phyloP scores from a whole-genome alignment of 2,329 filamentous ascomycete genomes.

The Xylariaceae sp. region DNA sequence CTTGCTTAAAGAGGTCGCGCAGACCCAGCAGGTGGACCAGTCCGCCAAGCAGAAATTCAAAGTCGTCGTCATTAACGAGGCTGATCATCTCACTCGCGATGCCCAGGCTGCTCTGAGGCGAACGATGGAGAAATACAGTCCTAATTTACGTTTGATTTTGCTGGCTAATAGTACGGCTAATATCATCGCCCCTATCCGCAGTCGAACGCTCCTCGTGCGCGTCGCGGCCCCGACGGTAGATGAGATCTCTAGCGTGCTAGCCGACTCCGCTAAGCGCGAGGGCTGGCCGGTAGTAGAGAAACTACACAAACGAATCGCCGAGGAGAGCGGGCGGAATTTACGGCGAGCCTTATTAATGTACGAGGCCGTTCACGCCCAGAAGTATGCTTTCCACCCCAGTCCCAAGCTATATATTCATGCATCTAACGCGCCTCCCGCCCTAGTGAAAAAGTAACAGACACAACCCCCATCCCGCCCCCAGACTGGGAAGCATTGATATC shows the following conservation, averaged over 20 bases:
- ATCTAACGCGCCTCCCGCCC: constrained; percentile 27
- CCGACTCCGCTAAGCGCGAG: constrained; percentile 66
- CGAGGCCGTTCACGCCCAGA: constrained; percentile 93
- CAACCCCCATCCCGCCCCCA: constrained; percentile 83
- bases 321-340: constrained; percentile 85
- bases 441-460: constrained; percentile 85
- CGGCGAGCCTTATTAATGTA: constrained; percentile 91
- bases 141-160: constrained; percentile 85
- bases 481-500: constrained; percentile 94
- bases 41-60: constrained; percentile 90
- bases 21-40: constrained; percentile 97
- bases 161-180: constrained; percentile 95
- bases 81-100: constrained; percentile 87
- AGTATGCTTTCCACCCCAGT: constrained; percentile 51
- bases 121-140: constrained; percentile 99
- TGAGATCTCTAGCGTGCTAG: constrained; percentile 78
- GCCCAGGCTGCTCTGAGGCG: constrained; percentile 89
- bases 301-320: constrained; percentile 78
- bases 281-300: constrained; percentile 71
- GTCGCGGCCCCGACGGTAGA: constrained; percentile 82
- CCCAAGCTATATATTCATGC: neutral
- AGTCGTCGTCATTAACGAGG: constrained; percentile 98
- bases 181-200: constrained; percentile 97
- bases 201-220: constrained; percentile 81
- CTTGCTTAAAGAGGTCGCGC: constrained; percentile 92